These are phyloP conservation scores for Phytophthora sansomeana DNA, from an alignment of 352 stramenopile genomes.

Conservation along the genomic window DNA sequence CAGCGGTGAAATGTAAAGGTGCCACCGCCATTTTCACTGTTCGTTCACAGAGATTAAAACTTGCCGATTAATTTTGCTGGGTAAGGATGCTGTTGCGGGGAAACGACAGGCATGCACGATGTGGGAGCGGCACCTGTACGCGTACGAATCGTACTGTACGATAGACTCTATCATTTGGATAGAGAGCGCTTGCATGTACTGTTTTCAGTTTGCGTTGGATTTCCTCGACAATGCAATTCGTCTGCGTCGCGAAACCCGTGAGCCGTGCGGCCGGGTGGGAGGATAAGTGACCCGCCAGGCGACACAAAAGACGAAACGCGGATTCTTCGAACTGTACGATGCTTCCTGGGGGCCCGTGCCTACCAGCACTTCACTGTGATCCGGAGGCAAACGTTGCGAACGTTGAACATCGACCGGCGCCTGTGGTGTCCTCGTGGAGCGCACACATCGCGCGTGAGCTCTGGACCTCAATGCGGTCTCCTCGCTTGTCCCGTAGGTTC, in stretches of 20 bases:
- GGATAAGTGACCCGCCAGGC: constrained; percentile 7
- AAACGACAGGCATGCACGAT: too few species aligned
- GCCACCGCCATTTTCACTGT: background rate
- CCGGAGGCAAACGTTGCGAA: background rate
- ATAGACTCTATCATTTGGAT: too few species aligned
- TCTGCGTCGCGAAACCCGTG: background rate
- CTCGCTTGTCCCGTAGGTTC: background rate
- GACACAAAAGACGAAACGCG: background rate
- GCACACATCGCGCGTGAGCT: too few species aligned
- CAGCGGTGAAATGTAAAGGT: background rate
- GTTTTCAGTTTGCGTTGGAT: background rate
- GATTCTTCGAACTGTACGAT: background rate
- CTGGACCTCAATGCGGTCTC: constrained; percentile 6
- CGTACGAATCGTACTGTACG: too few species aligned
- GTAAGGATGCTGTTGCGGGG: too few species aligned
- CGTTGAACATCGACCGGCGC: background rate
- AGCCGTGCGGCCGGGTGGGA: background rate
- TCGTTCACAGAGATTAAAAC: constrained; percentile 2
- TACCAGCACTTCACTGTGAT: background rate
- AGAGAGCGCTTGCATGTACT: background rate
- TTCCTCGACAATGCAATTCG: background rate
- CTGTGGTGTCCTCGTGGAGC: background rate
- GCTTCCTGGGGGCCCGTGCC: background rate
- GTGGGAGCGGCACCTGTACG: too few species aligned
- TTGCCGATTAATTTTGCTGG: background rate